Base-by-base conservation (phyloP, 164 flowering plant genomes). In the Chloranthus sessilifolius region DNA sequence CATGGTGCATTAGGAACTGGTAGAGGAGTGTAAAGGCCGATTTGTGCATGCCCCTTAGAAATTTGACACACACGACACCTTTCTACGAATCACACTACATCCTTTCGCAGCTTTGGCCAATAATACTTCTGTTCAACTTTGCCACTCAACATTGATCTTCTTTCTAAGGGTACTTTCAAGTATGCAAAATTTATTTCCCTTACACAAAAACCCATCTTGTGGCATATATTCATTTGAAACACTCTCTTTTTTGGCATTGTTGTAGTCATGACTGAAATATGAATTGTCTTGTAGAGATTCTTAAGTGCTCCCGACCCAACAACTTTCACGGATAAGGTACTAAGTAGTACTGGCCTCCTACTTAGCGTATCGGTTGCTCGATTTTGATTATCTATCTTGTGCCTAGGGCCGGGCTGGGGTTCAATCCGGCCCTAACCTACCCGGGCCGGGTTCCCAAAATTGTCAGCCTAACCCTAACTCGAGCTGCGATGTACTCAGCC, bases 1-100 rank as follows among this genome's bases (percentile, higher is more conserved):
- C 36, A 33, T 7, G 36, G 36, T 7, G 36, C 12, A 7, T 7
- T 33, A 33, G 36, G 36, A 12, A 33, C 36, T 33, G 36, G 36
- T 33, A 33, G 36, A 33, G 36, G 36, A 33, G 36, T 33, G 12
- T 33, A 33, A 12, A 33, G 36, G 36, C 36, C 36, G 36, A 33
- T 33, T 7, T 33, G 7, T 33, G 7, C 36, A 7, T 33, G 36
- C 36, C 7, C 12, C 8, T 33, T 33, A n/a, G n/a, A n/a, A n/a
- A n/a, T n/a, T n/a, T n/a, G n/a, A n/a, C n/a, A n/a, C n/a, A n/a
- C n/a, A n/a, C 36, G 36, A 33, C 36, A 33, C 7, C 36, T 33
- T 7, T 33, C 36, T 7, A 33, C 36, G 12, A 7, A 12, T 33
- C 36, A 7, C 7, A 7, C 36, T 7, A 12, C 12, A 12, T 33